Base-by-base conservation (phyloP, 306 rosid species). In the Prunus davidiana region DNA sequence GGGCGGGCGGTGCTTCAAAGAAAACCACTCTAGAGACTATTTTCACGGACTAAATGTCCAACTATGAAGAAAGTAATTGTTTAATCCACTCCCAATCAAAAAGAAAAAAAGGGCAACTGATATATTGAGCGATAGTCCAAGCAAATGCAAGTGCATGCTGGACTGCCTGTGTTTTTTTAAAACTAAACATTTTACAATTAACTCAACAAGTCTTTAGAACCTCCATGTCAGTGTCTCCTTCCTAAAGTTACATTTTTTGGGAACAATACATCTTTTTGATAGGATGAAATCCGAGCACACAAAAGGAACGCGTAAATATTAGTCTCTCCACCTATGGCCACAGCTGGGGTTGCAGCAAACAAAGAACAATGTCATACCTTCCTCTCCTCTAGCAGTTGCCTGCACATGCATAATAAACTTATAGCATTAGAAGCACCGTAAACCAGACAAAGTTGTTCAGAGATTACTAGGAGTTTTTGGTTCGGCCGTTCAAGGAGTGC, bases 271-370 rank as follows among this genome's bases (percentile, higher is more conserved):
- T 63, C n/a, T 18, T 41, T 73, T 27, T 18, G 43, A 16, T 22
- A 9, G n/a, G 15, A 57, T 25, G 19, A 41, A 16, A 72, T 2
- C 28, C 15, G 11, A 41, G 20, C 55, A 15, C 12, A 41, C 45
- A 30, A 7, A 34, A 15, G 46, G 74, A 20, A 41, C 30, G 5
- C 5, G 47, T 20, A 52, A 57, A 60, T 65, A 30, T 58, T 67
- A 88, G 63, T 88, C 94, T 85, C 89, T 82, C 98, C 96, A 93
- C 67, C 88, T 80, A 81, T 91, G 38, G 34, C 89, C 91, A 58
- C 98, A 91, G 72, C 72, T 87, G 72, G 93, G 96, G 78, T 91
- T 93, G 93, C 96, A 90, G 90, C 95, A 90, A 74, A 93, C 98
- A 67, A 89, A 93, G 78, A 85, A 81, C 71, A 93, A 80, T 2